Evolutionary conservation across 495 filamentous ascomycete species (phyloP).

Genomic region (Podospora conica): DNA sequence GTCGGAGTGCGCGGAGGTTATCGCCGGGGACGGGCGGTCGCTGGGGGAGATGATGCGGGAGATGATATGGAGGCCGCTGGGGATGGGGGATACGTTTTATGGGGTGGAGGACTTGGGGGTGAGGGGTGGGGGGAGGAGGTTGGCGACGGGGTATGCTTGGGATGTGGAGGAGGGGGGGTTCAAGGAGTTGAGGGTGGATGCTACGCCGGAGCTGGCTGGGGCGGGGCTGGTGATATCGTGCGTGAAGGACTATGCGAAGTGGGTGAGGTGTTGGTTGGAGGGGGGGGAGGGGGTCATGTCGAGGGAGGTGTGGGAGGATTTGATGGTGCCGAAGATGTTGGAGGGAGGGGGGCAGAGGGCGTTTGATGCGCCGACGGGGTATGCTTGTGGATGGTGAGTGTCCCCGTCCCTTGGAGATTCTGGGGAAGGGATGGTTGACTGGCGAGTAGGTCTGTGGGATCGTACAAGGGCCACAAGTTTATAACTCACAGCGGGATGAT

Average conservation of each 20-base stretch:
- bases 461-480: constrained; percentile 39
- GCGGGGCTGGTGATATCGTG: constrained; percentile 46
- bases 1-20: constrained; percentile 37
- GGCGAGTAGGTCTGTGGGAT: constrained; percentile 17
- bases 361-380: constrained; percentile 26
- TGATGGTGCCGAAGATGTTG: constrained; percentile 35
- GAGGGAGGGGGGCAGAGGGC: constrained; percentile 7
- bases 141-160: constrained; percentile 31
- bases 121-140: background rate
- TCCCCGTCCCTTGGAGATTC: too few species aligned
- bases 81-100: constrained; percentile 47
- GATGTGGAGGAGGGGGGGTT: background rate
- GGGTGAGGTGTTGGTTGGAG: constrained; percentile 33
- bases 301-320: constrained; percentile 29
- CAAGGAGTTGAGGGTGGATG: background rate
- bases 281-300: constrained; percentile 26
- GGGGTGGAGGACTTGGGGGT: constrained; percentile 31
- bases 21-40: constrained; percentile 29
- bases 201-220: constrained; percentile 31
- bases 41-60: constrained; percentile 39
- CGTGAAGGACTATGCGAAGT: constrained; percentile 48
- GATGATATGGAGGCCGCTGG: constrained; percentile 42
- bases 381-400: constrained; percentile 47
- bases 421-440: background rate
- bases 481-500: constrained; percentile 43